These are phyloP conservation scores for Phaseolus coccineus DNA, from an alignment of 331 rosid genomes.

Conservation along the genomic window DNA sequence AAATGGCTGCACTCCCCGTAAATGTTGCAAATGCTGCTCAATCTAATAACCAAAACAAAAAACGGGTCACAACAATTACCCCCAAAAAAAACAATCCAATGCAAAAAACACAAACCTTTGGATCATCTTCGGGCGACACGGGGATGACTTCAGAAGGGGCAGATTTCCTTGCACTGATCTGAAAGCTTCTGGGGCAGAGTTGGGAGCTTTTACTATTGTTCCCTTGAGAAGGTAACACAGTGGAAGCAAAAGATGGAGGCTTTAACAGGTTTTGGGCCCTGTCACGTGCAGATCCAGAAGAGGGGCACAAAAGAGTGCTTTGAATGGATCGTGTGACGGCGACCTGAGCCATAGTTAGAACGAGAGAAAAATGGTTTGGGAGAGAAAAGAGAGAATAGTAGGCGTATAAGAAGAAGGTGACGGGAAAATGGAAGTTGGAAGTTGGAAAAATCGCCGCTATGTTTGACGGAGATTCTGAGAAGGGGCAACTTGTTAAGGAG, in stretches of 20 bases:
- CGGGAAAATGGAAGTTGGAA: constrained; percentile 20
- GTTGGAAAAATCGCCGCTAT: constrained; percentile 52
- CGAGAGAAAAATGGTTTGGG: constrained; percentile 10
- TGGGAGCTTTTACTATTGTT: constrained; percentile 47
- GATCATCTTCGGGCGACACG: constrained; percentile 72
- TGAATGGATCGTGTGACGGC: constrained; percentile 76
- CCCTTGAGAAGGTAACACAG: constrained; percentile 40
- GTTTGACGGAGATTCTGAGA: constrained; percentile 61
- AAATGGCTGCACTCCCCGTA: constrained; percentile 58
- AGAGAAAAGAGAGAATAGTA: background rate
- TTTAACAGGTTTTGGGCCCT: constrained; percentile 55
- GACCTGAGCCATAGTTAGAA: constrained; percentile 68
- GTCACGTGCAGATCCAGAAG: constrained; percentile 60
- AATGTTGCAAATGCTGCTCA: constrained; percentile 62
- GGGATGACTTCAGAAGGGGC: constrained; percentile 70
- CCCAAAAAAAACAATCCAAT: background rate
- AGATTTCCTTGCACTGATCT: constrained; percentile 62
- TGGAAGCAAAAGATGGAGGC: constrained; percentile 59
- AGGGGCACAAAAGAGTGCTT: constrained; percentile 54
- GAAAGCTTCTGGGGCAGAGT: constrained; percentile 34
- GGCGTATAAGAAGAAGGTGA: constrained; percentile 10
- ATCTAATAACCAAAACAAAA: constrained; percentile 50
- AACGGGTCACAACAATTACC: constrained; percentile 31
- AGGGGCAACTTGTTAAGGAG: constrained; percentile 28
- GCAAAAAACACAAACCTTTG: constrained; percentile 62